Conservation (phyloP, 352 stramenopile genomes). For the Globisporangium nunn region DNA sequence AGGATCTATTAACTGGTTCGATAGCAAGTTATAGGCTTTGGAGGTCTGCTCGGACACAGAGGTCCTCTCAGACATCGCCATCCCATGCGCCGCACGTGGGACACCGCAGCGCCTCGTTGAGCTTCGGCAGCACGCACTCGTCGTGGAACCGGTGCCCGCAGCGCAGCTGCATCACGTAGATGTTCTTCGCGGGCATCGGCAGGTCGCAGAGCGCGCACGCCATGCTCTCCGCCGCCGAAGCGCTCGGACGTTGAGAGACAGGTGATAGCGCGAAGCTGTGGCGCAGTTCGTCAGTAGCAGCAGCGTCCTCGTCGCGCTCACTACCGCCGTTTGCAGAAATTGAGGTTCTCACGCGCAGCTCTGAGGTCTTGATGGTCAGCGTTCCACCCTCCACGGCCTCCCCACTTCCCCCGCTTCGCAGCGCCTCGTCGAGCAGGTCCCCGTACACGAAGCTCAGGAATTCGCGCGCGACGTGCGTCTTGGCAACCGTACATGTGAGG, state of each 20-base stretch:
- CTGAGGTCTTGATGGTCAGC: background rate
- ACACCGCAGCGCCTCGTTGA: slow-evolving; percentile 50
- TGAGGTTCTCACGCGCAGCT: background rate
- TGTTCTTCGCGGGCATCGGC: slow-evolving; percentile 15
- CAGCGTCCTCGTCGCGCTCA: background rate
- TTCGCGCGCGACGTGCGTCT: slow-evolving; percentile 17
- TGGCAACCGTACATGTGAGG: slow-evolving; percentile 27
- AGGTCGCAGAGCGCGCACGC: slow-evolving; percentile 17
- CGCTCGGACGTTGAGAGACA: background rate
- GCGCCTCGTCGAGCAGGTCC: slow-evolving; percentile 17
- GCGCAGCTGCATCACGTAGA: slow-evolving; percentile 32
- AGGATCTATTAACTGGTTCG: too few species aligned
- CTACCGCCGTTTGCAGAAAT: background rate
- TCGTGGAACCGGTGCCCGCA: slow-evolving; percentile 70
- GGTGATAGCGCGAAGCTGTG: background rate
- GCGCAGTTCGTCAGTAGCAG: background rate
- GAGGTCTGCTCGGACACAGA: too few species aligned
- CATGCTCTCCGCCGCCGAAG: background rate
- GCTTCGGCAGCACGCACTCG: slow-evolving; percentile 49
- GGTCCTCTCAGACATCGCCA: background rate
- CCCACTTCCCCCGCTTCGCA: too few species aligned
- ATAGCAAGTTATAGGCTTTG: too few species aligned
- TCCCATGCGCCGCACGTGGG: slow-evolving; percentile 29
- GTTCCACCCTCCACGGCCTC: background rate
- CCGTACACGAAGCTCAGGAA: slow-evolving; percentile 32